Conservation (phyloP, 208 protist genomes). For the Wallacemonas collosoma region DNA sequence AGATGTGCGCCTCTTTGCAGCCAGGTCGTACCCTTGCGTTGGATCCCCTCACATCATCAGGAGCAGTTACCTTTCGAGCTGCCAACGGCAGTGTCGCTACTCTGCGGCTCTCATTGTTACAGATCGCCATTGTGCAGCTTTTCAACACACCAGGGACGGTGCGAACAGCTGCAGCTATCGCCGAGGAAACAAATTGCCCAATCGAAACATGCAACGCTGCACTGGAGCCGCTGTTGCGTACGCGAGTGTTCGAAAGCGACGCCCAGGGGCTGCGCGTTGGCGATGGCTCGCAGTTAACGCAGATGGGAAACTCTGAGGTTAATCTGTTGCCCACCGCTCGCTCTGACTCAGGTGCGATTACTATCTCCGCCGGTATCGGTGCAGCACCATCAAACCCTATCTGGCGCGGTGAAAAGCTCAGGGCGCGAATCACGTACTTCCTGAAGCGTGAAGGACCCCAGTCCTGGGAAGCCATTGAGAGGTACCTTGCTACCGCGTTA, state of each 20-base stretch:
- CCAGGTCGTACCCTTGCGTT: neutral
- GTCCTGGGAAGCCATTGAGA: conserved; percentile 24
- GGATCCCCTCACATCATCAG: neutral
- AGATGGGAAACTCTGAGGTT: neutral
- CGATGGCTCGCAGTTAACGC: neutral
- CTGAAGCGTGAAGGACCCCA: conserved; percentile 40
- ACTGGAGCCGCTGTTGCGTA: conserved; percentile 27
- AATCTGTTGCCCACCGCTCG: neutral
- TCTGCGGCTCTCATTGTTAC: conserved; percentile 40
- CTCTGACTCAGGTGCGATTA: neutral
- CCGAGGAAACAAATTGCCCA: conserved; percentile 27
- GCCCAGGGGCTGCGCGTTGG: neutral
- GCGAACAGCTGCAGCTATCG: conserved; percentile 30
- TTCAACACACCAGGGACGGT: conserved; percentile 47
- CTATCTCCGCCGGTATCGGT: neutral
- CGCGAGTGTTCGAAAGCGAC: neutral
- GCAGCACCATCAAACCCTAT: neutral
- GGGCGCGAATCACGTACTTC: conserved; percentile 12
- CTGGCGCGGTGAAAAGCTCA: neutral
- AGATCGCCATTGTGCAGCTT: conserved; percentile 39
- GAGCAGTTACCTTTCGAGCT: conserved; percentile 4
- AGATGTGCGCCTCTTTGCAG: neutral
- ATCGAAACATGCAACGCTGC: conserved; percentile 24
- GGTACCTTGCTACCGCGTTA: conserved; percentile 18
- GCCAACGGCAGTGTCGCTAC: neutral